A percentile compares a stretch with the other conserved stretches of the same genome.
Evolutionary conservation across 148 eudicot species (phyloP).

Genomic region (Salicornia ramosissima): DNA sequence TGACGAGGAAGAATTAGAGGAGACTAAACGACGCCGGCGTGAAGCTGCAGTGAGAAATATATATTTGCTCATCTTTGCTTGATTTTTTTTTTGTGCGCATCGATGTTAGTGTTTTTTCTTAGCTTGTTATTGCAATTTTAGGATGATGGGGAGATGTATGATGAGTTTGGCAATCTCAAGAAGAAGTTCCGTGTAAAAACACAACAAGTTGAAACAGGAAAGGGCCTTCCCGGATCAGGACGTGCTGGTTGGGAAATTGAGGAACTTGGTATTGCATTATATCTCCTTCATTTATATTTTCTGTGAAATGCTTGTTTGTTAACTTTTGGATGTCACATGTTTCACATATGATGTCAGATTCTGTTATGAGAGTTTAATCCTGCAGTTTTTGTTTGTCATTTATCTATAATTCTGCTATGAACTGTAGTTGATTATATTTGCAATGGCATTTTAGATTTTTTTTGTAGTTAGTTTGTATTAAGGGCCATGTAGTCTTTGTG

Average conservation of each 20-base stretch:
- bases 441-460: no score
- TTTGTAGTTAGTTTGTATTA: no score
- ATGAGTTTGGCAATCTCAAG: conserved; percentile 95
- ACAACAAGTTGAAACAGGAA: conserved; percentile 65
- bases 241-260: conserved; percentile 99
- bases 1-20: conserved; percentile 92
- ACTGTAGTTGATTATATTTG: no score
- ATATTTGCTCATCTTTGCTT: neutral
- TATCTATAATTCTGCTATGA: no score
- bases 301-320: neutral
- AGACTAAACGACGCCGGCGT: conserved; percentile 75
- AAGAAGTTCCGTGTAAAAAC: conserved; percentile 78
- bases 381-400: neutral
- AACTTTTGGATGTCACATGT: neutral
- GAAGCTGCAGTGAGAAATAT: conserved; percentile 74
- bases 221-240: conserved; percentile 67
- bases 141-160: conserved; percentile 99
- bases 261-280: conserved; percentile 54
- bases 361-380: neutral
- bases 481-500: no score
- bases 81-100: no score
- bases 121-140: conserved; percentile 15
- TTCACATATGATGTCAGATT: neutral
- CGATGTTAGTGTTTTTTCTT: conserved; percentile 2
- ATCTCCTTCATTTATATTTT: neutral